These are phyloP conservation scores for Citrus hindsii DNA, from an alignment of 345 rosid genomes.

Conservation along the genomic window DNA sequence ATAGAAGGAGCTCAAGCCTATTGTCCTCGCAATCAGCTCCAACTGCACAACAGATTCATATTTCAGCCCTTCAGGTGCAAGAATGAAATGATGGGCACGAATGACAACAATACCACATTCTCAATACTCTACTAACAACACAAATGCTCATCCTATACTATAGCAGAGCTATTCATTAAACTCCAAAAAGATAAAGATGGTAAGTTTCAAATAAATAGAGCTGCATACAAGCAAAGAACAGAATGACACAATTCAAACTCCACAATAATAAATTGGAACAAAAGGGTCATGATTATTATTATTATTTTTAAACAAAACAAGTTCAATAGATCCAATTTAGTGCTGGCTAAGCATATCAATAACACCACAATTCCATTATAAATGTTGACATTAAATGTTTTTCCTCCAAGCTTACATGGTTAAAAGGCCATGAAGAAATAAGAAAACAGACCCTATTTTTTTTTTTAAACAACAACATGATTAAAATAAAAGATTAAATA, in stretches of 20 bases:
- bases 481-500: neutral
- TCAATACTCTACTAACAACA: neutral
- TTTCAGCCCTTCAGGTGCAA: neutral
- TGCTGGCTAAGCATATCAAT: neutral
- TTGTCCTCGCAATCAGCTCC: constrained; percentile 67
- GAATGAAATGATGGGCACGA: neutral
- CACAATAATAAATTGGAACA: neutral
- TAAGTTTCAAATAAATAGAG: neutral
- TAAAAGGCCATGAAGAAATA: neutral
- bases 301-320: neutral
- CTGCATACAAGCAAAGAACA: neutral
- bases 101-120: neutral
- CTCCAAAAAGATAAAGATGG: neutral
- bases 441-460: neutral
- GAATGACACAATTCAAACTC: neutral
- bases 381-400: neutral
- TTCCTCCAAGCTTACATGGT: neutral
- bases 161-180: neutral
- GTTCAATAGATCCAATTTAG: neutral
- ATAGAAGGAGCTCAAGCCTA: constrained; percentile 55
- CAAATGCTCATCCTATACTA: neutral
- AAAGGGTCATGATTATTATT: too few species aligned
- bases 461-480: neutral
- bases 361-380: neutral
- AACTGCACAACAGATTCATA: constrained; percentile 33